Evolutionary conservation across 164 flowering plant genomes (phyloP), one percentile per base, ranked within the genome.

Genomic region (Umbellularia californica): DNA sequence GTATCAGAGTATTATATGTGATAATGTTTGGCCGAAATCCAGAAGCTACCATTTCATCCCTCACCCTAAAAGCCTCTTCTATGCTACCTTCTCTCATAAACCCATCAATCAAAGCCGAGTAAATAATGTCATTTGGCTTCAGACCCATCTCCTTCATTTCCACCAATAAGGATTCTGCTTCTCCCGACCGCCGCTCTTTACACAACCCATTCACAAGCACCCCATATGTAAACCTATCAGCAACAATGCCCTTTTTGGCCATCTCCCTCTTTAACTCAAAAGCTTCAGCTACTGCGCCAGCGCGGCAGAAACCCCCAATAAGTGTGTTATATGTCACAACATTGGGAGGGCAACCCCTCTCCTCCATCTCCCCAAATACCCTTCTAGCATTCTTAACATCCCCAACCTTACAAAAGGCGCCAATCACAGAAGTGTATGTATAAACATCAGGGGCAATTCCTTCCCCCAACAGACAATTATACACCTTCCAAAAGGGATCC

Each of bases 401-500:
- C 64, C 95, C 94, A 67, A 50, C 81, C 78, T 82, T 90, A 75
- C 83, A 86, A 72, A 81, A 74, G 2, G 88, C 97, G 27, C 78
- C 77, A 14, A 94, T 87, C 78, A 90, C 72, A 81, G 41, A 85
- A 0, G 84, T 83, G 70, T 85, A 90, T 65, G 92, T 90, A 66
- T 89, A 90, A 75, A 82, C 90, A 87, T 94, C 94, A 70, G 83
- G 79, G 23, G 7, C 33, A 1, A 92, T 55, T 63, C 81, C 78
- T 7, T 33, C 79, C 47, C 83, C 86, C 67, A 79, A 10, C 89
- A 92, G 88, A 69, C 75, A 80, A 23, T 82, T 80, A 76, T 87
- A 87, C 9, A 92, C 96, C 82, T 79, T 85, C 94, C 94, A 92
- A 80, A 90, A 88, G 82, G 82, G 52, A 20, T 78, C 90, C 85